A percentile compares a stretch with the other conserved stretches of the same genome.
Conservation (phyloP, 257 asterid genomes). For the Solanum stenotomum region DNA sequence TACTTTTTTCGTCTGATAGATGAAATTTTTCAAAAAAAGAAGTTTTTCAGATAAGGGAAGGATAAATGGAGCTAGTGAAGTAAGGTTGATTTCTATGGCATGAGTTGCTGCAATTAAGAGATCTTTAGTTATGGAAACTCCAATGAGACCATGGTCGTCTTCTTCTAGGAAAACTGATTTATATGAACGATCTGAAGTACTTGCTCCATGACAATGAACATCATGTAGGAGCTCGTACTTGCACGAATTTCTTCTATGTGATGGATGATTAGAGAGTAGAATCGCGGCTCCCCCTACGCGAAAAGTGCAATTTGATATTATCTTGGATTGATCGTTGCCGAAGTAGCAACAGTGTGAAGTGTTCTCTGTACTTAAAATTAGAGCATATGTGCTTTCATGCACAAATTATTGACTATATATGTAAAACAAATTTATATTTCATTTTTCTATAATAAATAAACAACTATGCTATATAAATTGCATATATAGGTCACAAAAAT, state of each 20-base stretch:
- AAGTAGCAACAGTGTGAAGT: slow-evolving; percentile 31
- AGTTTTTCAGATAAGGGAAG: slow-evolving; percentile 33
- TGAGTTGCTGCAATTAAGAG: slow-evolving; percentile 27
- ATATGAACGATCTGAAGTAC: slow-evolving; percentile 5
- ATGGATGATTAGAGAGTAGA: slow-evolving; percentile 13
- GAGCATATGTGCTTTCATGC: slow-evolving; percentile 24
- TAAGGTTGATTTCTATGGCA: slow-evolving; percentile 29
- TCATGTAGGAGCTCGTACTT: slow-evolving; percentile 32
- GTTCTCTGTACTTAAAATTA: slow-evolving; percentile 35
- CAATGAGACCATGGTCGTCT: slow-evolving; percentile 18
- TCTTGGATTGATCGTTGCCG: slow-evolving; percentile 32
- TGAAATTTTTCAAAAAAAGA: slow-evolving; percentile 13
- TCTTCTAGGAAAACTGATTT: slow-evolving; percentile 27
- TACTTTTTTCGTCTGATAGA: slow-evolving; percentile 16
- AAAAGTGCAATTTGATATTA: slow-evolving; percentile 36
- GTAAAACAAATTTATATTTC: no score
- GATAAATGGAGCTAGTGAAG: slow-evolving; percentile 28
- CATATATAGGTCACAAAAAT: no score
- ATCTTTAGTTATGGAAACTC: slow-evolving; percentile 30
- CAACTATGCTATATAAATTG: no score
- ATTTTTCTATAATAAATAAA: no score
- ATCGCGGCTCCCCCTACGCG: slow-evolving; percentile 29
- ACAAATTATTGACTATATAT: no score
- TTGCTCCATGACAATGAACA: slow-evolving; percentile 18
- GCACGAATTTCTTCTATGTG: slow-evolving; percentile 11